A percentile compares a stretch with the other conserved stretches of the same genome.
These are phyloP conservation scores for Citrus glauca DNA, from an alignment of 345 rosid species.

Conservation along the genomic window DNA sequence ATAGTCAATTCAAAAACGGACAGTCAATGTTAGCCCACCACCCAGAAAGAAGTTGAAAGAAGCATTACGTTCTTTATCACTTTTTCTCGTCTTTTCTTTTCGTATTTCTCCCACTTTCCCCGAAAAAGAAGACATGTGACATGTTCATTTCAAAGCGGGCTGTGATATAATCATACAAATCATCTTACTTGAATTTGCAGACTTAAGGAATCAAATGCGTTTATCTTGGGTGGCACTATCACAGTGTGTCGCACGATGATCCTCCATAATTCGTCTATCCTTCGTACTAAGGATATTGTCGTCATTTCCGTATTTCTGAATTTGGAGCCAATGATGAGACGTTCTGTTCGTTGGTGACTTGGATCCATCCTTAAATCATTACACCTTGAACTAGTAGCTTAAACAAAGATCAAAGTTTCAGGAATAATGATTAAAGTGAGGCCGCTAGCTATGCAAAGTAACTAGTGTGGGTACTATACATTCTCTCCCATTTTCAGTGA, in stretches of 20 bases:
- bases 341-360: slow-evolving; percentile 28
- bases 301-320: slow-evolving; percentile 6
- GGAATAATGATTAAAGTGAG: slow-evolving; percentile 34
- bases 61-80: neutral
- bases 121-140: neutral
- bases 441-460: neutral
- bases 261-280: neutral
- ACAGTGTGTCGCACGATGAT: neutral
- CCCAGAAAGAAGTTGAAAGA: neutral
- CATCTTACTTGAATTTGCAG: neutral
- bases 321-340: slow-evolving; percentile 7
- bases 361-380: slow-evolving; percentile 21
- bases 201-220: neutral
- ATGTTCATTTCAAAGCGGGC: neutral
- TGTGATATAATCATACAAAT: neutral
- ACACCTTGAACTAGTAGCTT: slow-evolving; percentile 18
- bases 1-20: no score
- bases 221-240: neutral
- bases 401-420: slow-evolving; percentile 12
- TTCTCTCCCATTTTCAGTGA: slow-evolving; percentile 10
- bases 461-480: slow-evolving; percentile 7
- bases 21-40: neutral
- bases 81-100: neutral
- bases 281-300: neutral
- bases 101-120: neutral